Evolutionary conservation across 352 stramenopile genomes (phyloP).

Genomic region (Pythium vanterpoolii): DNA sequence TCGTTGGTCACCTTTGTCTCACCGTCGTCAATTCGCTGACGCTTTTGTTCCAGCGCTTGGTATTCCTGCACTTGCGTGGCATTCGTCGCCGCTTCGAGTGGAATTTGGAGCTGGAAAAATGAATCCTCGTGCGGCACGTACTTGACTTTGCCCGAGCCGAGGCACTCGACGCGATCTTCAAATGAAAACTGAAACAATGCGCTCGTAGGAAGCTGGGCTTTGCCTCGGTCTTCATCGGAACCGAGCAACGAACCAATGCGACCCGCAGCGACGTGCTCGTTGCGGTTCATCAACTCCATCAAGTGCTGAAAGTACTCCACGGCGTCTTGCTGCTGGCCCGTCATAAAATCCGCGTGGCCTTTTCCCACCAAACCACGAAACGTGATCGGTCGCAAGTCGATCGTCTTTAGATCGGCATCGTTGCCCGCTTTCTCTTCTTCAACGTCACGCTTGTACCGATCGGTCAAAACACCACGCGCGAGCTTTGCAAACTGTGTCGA

Average conservation of each 20-base stretch:
- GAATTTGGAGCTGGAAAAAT: conserved; percentile 85
- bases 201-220: conserved; percentile 58
- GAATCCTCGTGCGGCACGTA: conserved; percentile 83
- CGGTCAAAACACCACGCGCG: conserved; percentile 78
- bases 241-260: conserved; percentile 51
- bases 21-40: conserved; percentile 77
- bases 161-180: conserved; percentile 79
- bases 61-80: conserved; percentile 82
- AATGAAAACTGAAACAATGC: conserved; percentile 93
- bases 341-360: conserved; percentile 95
- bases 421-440: conserved; percentile 26
- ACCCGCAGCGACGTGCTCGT: conserved; percentile 57
- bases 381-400: conserved; percentile 82
- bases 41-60: conserved; percentile 82
- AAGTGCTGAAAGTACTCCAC: conserved; percentile 97
- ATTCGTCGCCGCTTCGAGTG: conserved; percentile 84
- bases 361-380: conserved; percentile 95
- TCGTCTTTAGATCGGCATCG: conserved; percentile 22
- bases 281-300: conserved; percentile 89
- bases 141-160: conserved; percentile 80
- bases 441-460: conserved; percentile 62
- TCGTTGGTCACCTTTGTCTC: conserved; percentile 52
- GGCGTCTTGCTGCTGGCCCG: conserved; percentile 97
- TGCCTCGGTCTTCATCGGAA: conserved; percentile 21
- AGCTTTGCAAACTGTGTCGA: conserved; percentile 93